Evolutionary conservation across 2,329 filamentous ascomycete genomes (phyloP), one percentile per base, ranked within the genome.

Genomic region (Shiraia sp.): DNA sequence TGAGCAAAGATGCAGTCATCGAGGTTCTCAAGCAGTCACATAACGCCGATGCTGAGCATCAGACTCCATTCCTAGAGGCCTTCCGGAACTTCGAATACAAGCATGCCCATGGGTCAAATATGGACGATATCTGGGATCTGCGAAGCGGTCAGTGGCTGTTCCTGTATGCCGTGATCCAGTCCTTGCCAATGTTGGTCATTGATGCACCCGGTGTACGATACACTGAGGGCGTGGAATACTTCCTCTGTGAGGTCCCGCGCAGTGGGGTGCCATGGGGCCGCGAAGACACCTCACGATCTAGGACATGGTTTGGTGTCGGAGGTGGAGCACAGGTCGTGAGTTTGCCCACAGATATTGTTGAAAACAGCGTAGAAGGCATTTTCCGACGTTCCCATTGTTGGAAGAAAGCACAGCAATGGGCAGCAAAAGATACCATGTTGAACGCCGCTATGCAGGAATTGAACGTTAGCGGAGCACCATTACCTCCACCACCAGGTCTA

Each of bases 71-170:
- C 65, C 68, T 91, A 23, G 75, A 82, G 4, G 79, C 81, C 17
- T 92, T 88, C 71, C 82, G 82, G 48, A 78, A 82, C 1, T 88
- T 90, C 51, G 88, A 92, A 69, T 71, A 78, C 25, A 83, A 83
- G 32, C 83, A 88, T 46, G 82, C 82, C 14, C 79, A 78, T 45
- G 80, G 83, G 42, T 83, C 81, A 63, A 79, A 74, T 27, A 76
- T 83, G 22, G 74, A 79, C n/a, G 86, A 91, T 53, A 72, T 91
- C 29, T 75, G 77, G 25, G 86, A 91, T 56, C 79, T 87, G 55
- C 80, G 88, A 30, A 81, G 86, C 30, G 88, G 88, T 10, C 83
- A 87, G 63, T 93, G 88, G 88, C 75, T 93, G 36, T 91, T 92
- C 72, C 74, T 91, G 42, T 92, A 92, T 61, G 84, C 82, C 6